Percentiles rank a stretch among this genome's conserved stretches.
phyloP scores from a whole-genome alignment of 345 rosid genomes.

The Isatis tinctoria region DNA sequence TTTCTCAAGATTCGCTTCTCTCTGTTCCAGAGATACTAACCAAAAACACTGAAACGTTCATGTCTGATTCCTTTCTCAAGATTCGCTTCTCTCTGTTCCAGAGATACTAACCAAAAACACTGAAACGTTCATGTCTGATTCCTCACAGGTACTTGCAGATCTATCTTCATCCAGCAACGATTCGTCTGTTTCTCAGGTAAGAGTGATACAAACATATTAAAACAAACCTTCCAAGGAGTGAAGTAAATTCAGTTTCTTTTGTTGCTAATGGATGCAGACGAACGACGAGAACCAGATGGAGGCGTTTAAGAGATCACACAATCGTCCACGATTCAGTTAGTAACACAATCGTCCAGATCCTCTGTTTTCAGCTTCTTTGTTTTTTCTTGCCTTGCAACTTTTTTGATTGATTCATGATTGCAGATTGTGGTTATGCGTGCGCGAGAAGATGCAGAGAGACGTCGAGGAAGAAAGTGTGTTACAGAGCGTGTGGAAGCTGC shows the following conservation, averaged over 20 bases:
- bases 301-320: constrained; percentile 24
- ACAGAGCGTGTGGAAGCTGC: constrained; percentile 63
- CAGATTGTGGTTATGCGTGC: constrained; percentile 50
- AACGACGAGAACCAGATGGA: constrained; percentile 22
- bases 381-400: background rate
- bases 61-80: background rate
- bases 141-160: constrained; percentile 26
- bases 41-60: background rate
- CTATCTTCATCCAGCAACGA: constrained; percentile 8
- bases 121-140: background rate
- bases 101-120: background rate
- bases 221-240: background rate
- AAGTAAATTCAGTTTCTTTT: background rate
- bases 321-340: constrained; percentile 26
- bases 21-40: background rate
- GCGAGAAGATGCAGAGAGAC: constrained; percentile 51
- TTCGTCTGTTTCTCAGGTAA: constrained; percentile 28
- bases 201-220: background rate
- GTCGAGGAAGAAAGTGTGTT: constrained; percentile 49
- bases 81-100: background rate
- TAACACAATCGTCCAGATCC: background rate
- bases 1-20: constrained; percentile 2
- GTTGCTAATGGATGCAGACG: constrained; percentile 22
- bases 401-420: background rate
- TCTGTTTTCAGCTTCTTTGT: background rate